Evolutionary conservation across 108 stramenopile species (phyloP).

Genomic region (Discostella pseudostelligera): DNA sequence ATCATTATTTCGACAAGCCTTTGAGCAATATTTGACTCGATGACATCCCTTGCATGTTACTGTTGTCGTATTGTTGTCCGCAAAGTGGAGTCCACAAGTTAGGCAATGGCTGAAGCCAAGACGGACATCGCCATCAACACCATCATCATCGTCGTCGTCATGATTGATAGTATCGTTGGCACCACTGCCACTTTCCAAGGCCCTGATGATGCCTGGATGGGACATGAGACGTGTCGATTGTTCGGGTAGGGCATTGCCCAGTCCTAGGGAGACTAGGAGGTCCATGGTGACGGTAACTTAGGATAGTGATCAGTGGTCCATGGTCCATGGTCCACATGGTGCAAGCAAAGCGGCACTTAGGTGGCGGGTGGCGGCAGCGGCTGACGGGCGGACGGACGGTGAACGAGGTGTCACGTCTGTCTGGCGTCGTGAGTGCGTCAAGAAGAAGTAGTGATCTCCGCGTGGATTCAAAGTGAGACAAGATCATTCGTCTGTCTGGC

Average conservation of each 20-base stretch:
- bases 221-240: conserved; percentile 55
- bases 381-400: no score
- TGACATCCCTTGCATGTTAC: conserved; percentile 58
- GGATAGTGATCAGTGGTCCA: no score
- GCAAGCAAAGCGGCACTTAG: no score
- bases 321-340: no score
- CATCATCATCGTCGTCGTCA: neutral
- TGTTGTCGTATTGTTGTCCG: conserved; percentile 5
- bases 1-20: conserved; percentile 57
- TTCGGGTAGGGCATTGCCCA: conserved; percentile 60
- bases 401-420: no score
- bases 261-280: conserved; percentile 57
- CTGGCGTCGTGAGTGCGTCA: no score
- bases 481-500: no score
- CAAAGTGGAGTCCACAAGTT: conserved; percentile 26
- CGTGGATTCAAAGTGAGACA: no score
- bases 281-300: conserved; percentile 68
- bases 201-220: conserved; percentile 37
- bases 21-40: conserved; percentile 81
- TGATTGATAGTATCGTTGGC: neutral
- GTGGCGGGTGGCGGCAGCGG: no score
- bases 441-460: no score
- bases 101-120: conserved; percentile 40
- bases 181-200: conserved; percentile 15
- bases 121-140: conserved; percentile 12